These are phyloP conservation scores for Ustilago trichophora DNA, from an alignment of 1,284 basidiomycete species.

Conservation along the genomic window DNA sequence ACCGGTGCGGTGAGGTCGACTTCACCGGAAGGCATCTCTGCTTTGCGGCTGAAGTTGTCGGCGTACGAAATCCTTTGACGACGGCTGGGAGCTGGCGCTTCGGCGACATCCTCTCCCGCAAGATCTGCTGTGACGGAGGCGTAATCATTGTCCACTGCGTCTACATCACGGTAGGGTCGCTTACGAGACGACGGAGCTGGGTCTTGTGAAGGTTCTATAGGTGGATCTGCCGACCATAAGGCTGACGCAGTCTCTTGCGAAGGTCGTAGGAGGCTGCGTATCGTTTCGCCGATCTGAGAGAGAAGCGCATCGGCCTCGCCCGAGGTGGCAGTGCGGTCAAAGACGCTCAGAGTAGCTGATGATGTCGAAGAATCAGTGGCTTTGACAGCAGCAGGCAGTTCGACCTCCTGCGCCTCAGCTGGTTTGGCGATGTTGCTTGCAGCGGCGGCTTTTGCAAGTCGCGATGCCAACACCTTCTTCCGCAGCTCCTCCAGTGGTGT, in stretches of 20 bases:
- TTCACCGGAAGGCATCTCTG: conserved; percentile 27
- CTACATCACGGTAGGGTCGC: conserved; percentile 36
- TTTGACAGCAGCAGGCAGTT: too few species aligned
- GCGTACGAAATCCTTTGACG: conserved; percentile 41
- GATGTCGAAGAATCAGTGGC: background rate
- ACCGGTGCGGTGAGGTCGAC: conserved; percentile 33
- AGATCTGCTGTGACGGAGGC: conserved; percentile 5
- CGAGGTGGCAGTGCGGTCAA: conserved; percentile 22
- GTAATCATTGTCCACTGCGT: conserved; percentile 17
- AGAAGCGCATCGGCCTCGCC: conserved; percentile 29
- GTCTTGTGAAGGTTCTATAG: background rate
- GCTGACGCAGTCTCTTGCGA: background rate
- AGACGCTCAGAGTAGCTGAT: conserved; percentile 3
- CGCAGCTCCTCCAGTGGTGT: conserved; percentile 35
- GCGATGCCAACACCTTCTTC: conserved; percentile 30
- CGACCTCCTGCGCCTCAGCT: too few species aligned
- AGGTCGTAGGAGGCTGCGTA: conserved; percentile 20
- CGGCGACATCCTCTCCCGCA: background rate
- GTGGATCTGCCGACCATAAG: background rate
- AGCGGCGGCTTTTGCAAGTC: conserved; percentile 21
- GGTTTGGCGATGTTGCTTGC: too few species aligned
- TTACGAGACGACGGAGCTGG: conserved; percentile 13
- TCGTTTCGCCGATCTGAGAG: conserved; percentile 22
- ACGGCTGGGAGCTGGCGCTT: conserved; percentile 7
- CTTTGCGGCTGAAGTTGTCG: conserved; percentile 27